These are phyloP conservation scores for Paxillus rubicundulus DNA, from an alignment of 768 basidiomycete species.

Conservation along the genomic window DNA sequence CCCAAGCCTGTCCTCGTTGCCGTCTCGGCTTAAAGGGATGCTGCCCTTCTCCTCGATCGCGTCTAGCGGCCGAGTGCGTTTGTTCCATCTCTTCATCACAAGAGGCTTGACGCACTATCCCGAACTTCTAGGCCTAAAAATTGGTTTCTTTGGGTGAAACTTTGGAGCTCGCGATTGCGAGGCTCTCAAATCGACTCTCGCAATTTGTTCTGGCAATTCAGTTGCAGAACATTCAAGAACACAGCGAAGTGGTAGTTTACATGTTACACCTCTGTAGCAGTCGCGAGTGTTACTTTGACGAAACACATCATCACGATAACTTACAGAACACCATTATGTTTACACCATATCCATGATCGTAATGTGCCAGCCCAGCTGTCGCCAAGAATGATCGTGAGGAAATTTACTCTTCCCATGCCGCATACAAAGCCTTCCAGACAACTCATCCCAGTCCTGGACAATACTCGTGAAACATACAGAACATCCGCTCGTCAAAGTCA, in stretches of 20 bases:
- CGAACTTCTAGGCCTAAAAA: neutral
- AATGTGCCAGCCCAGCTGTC: conserved; percentile 21
- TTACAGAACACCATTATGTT: neutral
- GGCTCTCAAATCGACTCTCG: neutral
- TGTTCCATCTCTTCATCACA: neutral
- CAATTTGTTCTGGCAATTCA: neutral
- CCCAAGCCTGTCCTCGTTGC: conserved; percentile 9
- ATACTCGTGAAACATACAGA: conserved; percentile 11
- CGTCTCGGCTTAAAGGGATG: conserved; percentile 15
- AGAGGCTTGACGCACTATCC: neutral
- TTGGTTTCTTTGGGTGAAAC: neutral
- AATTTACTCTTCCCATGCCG: conserved; percentile 21
- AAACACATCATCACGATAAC: neutral
- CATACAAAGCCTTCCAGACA: conserved; percentile 28
- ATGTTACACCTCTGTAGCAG: neutral
- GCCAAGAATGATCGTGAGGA: conserved; percentile 23
- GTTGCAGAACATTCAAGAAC: neutral
- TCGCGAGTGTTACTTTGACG: neutral
- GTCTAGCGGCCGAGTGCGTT: conserved; percentile 4
- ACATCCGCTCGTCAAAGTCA: conserved; percentile 3
- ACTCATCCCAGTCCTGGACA: conserved; percentile 33
- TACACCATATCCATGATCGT: conserved; percentile 28
- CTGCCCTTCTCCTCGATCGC: neutral
- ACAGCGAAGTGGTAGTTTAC: neutral
- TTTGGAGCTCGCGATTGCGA: neutral